Evolutionary conservation across 2,329 filamentous ascomycete species (phyloP), one percentile per base, ranked within the genome.

Genomic region (Parastagonospora nodorum): DNA sequence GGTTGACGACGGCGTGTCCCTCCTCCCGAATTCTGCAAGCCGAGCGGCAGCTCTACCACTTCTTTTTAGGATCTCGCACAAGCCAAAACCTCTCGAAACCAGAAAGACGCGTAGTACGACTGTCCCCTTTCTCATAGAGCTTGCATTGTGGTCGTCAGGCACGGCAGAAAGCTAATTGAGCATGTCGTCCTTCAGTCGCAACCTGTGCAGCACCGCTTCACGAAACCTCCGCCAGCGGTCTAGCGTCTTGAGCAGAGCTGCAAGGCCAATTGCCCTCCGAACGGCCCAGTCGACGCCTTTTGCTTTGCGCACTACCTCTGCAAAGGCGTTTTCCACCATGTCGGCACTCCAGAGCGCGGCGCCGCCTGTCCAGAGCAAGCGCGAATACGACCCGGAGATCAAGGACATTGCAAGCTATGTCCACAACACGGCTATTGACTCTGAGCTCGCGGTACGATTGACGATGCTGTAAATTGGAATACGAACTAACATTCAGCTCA

Each of bases 331-430:
- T 61, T 73, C 71, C 38, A 73, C 69, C 61, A 73, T 72, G 69
- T 57, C 71, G 12, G 59, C 68, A 32, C 71, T 72, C 63, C 68
- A 69, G 62, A 70, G 68, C 63, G 57, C 53, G 45, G 67, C 67
- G 38, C 63, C 65, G 58, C 59, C 64, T 45, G 60, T 67, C 55
- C 39, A 67, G 45, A 57, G 60, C 60, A 67, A 66, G 50, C 68
- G 69, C 40, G 82, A 86, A 63, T 97, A 93, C 77, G 93, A 97
- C 74, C 86, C 89, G 58, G 93, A 97, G 80, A 94, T 97, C 76
- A 87, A 86, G 76, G 92, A 97, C 74, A 96, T 99, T 82, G 93
- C 93, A 57, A 85, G 83, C 77, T 99, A 97, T 78, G 89, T 97
- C 73, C 90, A 95, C 82, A 90, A 92, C 75, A 93, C 92, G 76